Percentiles rank a stretch among this genome's conserved stretches.
Conservation (phyloP, 2,329 filamentous ascomycete genomes). For the Blastomyces parvus region DNA sequence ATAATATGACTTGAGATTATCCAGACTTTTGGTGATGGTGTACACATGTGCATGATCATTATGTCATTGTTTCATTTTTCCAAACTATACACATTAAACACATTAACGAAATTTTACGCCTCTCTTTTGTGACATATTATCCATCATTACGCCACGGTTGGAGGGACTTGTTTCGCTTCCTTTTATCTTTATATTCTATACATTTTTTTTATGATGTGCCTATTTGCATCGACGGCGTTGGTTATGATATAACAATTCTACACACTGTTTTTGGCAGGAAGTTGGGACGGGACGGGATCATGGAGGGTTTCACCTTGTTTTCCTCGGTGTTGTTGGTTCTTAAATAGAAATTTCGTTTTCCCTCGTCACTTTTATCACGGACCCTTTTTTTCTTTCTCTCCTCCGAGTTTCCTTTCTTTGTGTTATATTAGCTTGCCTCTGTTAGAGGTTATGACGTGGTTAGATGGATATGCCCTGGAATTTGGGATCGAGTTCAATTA, state of each 20-base stretch:
- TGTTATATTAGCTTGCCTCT: not conserved
- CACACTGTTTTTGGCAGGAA: not conserved
- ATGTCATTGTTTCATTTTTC: not conserved
- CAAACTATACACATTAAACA: not conserved
- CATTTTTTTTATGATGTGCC: not conserved
- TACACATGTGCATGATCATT: not conserved
- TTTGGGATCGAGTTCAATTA: not conserved
- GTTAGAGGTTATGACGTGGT: not conserved
- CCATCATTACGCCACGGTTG: not conserved
- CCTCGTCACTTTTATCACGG: not conserved
- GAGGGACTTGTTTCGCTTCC: not conserved
- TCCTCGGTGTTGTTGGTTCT: not conserved
- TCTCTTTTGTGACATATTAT: not conserved
- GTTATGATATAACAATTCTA: not conserved
- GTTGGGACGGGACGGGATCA: not conserved
- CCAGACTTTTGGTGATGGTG: not conserved
- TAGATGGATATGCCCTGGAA: not conserved
- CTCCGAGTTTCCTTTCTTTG: not conserved
- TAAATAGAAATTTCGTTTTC: not conserved
- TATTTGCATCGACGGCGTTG: not conserved
- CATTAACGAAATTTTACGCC: not conserved
- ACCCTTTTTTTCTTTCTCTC: not conserved
- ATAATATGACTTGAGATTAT: conserved; percentile 9
- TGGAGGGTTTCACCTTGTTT: not conserved
- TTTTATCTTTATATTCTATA: too few relatives aligned